Evolutionary conservation across 169 alveolate species (phyloP), one percentile per base, ranked within the genome.

Genomic region (Amoebophrya sp.): DNA sequence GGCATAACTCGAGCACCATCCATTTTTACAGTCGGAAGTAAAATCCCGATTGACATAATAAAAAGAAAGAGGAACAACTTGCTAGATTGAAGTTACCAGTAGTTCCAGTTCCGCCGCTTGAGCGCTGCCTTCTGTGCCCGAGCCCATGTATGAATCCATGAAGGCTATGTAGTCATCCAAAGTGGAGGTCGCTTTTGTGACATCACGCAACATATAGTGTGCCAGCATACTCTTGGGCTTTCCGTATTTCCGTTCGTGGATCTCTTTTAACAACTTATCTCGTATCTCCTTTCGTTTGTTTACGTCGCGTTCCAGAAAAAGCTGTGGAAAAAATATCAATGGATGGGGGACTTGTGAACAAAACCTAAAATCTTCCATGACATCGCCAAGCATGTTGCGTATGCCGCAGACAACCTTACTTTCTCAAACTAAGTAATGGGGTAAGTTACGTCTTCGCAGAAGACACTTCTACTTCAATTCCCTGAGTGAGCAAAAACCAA

Each of bases 281-380:
- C 83, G 83, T 1, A 65, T 36, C 26, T 65, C 36, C 83, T 65
- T 65, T 26, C 83, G 83, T 36, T 65, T 65, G 39, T 65, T 36
- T 36, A 65, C 83, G 33, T 65, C 83, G 3, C 83, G 83, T 36
- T 65, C 83, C 38, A 65, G 83, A 36, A 65, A 65, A 1, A 65
- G 83, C 83, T 65, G 83, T 65, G 23, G 76, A n/a, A n/a, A n/a
- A n/a, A n/a, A n/a, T n/a, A n/a, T n/a, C n/a, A 47, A 47, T 47
- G 6, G 65, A 18, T 47, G 18, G 6, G 6, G 65, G 65, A 47
- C 18, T 47, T 6, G 6, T 47, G 6, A 47, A 47, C 65, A 47
- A 47, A n/a, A n/a, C n/a, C n/a, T n/a, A n/a, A n/a, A n/a, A n/a
- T n/a, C n/a, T n/a, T n/a, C n/a, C n/a, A n/a, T n/a, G n/a, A n/a